These are phyloP conservation scores for Eutrema heterophyllum DNA, from an alignment of 345 rosid genomes.

Conservation along the genomic window DNA sequence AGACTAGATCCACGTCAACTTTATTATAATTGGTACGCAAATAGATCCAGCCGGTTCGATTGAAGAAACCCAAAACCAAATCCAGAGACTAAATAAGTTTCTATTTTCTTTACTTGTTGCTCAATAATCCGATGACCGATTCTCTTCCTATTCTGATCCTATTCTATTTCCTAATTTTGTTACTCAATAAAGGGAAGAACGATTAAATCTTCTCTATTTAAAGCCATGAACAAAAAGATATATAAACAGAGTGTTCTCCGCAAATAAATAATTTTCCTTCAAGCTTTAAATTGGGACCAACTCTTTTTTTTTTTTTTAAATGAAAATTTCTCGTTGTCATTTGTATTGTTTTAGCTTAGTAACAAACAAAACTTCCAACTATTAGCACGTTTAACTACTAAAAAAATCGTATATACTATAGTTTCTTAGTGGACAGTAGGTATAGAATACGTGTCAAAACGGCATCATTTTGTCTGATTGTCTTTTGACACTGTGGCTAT, in stretches of 20 bases:
- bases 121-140: background rate
- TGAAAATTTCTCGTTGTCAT: background rate
- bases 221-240: background rate
- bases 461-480: slow-evolving; percentile 2
- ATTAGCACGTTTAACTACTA: background rate
- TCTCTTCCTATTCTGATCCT: background rate
- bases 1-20: background rate
- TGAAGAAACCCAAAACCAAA: background rate
- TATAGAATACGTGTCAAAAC: slow-evolving; percentile 5
- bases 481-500: background rate
- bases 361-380: background rate
- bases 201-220: background rate
- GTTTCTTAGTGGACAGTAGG: slow-evolving; percentile 8
- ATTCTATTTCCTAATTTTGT: background rate
- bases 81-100: background rate
- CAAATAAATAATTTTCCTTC: background rate
- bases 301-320: background rate
- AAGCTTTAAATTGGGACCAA: background rate
- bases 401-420: background rate
- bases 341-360: background rate
- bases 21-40: background rate
- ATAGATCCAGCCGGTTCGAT: slow-evolving; percentile 2
- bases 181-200: slow-evolving; percentile 2
- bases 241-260: background rate
- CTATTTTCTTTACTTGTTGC: background rate